Evolutionary conservation across 129 eudicot genomes (phyloP).

Genomic region (Pulicaria dysenterica): DNA sequence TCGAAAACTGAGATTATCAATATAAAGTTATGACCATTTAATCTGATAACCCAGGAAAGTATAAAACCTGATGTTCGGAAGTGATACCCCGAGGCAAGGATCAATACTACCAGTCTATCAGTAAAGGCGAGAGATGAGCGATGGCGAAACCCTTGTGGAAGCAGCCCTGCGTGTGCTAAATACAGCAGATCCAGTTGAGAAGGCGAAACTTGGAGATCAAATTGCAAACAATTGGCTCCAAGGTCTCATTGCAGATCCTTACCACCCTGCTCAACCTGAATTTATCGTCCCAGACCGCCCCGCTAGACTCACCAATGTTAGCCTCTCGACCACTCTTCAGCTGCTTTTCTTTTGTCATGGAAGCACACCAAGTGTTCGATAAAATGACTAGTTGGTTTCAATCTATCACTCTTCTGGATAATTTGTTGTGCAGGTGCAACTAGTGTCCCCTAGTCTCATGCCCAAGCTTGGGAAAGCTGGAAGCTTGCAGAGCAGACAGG

Average conservation of each 20-base stretch:
- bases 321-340: not conserved
- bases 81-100: no score
- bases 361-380: constrained; percentile 51
- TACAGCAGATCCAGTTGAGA: constrained; percentile 80
- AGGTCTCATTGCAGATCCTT: constrained; percentile 52
- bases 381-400: constrained; percentile 41
- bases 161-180: constrained; percentile 75
- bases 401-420: not conserved
- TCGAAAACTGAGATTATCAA: no score
- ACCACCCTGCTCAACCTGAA: constrained; percentile 52
- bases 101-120: not conserved
- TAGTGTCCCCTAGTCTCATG: constrained; percentile 83
- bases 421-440: constrained; percentile 61
- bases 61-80: no score
- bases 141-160: constrained; percentile 67
- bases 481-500: constrained; percentile 85
- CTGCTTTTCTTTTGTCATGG: not conserved
- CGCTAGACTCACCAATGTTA: constrained; percentile 62
- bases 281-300: constrained; percentile 83
- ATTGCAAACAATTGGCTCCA: constrained; percentile 73
- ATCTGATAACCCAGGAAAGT: not conserved
- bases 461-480: constrained; percentile 99
- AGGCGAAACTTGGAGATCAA: constrained; percentile 82
- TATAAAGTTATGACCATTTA: no score
- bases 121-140: constrained; percentile 40